Percentiles rank a stretch among this genome's conserved stretches.
Evolutionary conservation across 139 green algal species (phyloP).

Genomic region (Chlorella sp.): DNA sequence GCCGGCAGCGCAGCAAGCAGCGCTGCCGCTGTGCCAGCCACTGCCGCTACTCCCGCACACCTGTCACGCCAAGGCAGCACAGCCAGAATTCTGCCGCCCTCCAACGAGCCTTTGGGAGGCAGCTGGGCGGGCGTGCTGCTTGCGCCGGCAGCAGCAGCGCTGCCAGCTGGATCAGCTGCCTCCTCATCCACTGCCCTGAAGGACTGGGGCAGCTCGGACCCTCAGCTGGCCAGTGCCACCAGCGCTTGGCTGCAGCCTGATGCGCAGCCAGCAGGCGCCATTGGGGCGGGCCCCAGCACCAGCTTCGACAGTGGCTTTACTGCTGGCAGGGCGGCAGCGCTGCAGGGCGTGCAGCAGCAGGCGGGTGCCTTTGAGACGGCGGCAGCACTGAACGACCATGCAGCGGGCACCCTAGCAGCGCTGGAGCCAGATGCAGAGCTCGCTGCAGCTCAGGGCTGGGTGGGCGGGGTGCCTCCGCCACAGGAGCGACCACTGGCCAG

Average conservation of each 20-base stretch:
- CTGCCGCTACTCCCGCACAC: neutral
- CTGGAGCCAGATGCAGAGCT: no score
- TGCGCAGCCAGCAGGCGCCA: no score
- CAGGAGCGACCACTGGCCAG: neutral
- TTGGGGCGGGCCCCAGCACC: neutral
- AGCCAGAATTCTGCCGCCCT: neutral
- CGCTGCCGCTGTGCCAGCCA: neutral
- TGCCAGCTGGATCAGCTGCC: no score
- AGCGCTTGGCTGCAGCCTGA: neutral
- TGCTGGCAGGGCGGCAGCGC: neutral
- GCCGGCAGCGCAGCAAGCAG: neutral
- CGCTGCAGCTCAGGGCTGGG: neutral
- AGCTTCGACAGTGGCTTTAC: neutral
- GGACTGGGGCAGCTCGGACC: no score
- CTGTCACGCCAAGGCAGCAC: neutral
- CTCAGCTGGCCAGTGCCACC: neutral
- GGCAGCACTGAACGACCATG: no score
- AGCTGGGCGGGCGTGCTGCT: neutral
- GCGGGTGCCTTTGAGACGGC: no score
- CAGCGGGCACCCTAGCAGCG: no score
- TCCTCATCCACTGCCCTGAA: no score
- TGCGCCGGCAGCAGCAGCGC: no score
- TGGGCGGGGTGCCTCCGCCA: neutral
- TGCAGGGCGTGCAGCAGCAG: neutral
- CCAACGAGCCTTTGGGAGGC: neutral